Percentiles rank a stretch among this genome's conserved stretches.
Evolutionary conservation across 768 basidiomycete genomes (phyloP).

Genomic region (Hericium erinaceus): DNA sequence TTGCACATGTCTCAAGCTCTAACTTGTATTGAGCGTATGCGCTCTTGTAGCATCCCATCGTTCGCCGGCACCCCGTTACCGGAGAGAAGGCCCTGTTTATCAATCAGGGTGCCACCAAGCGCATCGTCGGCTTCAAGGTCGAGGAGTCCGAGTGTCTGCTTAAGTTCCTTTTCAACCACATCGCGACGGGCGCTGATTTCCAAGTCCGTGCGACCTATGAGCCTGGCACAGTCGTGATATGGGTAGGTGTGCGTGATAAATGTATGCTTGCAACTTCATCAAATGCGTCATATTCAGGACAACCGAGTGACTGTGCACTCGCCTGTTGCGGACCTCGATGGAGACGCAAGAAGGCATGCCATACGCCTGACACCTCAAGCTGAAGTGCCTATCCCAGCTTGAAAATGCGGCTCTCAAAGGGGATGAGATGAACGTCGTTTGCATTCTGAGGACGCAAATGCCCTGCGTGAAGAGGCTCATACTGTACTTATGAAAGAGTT

Average conservation of each 20-base stretch:
- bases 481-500: too few relatives aligned
- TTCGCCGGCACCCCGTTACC: conserved; percentile 79
- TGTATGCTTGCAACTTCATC: too few relatives aligned
- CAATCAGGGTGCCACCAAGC: conserved; percentile 71
- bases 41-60: conserved; percentile 57
- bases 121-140: conserved; percentile 74
- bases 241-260: too few relatives aligned
- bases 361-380: conserved; percentile 40
- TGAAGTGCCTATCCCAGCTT: conserved; percentile 33
- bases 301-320: conserved; percentile 41
- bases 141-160: conserved; percentile 71
- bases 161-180: conserved; percentile 59
- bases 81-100: conserved; percentile 80
- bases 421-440: too few relatives aligned
- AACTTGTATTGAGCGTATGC: not conserved
- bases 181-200: conserved; percentile 60
- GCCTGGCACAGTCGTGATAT: conserved; percentile 48
- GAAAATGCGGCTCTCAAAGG: not conserved
- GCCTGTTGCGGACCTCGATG: conserved; percentile 31
- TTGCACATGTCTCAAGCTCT: not conserved
- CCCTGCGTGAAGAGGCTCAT: too few relatives aligned
- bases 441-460: too few relatives aligned
- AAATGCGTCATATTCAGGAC: conserved; percentile 22
- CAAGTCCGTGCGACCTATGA: conserved; percentile 53
- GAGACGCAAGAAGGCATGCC: conserved; percentile 31